Conservation (phyloP, 371 early-diverging fungal species). For the Mucor velutinosus region DNA sequence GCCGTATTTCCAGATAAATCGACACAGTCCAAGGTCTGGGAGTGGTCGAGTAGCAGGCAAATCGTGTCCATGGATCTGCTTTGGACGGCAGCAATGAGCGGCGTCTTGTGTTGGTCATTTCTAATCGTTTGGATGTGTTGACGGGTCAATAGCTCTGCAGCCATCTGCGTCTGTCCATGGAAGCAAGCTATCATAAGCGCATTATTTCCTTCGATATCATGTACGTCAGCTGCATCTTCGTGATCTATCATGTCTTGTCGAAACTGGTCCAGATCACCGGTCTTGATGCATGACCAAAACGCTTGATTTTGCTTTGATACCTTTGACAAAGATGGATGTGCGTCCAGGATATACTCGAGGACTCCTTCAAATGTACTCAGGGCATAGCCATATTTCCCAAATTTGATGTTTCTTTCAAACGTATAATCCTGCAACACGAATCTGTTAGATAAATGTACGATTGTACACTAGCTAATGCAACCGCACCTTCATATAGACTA, state of each 20-base stretch:
- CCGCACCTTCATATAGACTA: slow-evolving; percentile 56
- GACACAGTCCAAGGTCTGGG: slow-evolving; percentile 19
- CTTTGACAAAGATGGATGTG: slow-evolving; percentile 31
- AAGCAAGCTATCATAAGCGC: slow-evolving; percentile 48
- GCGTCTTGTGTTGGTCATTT: slow-evolving; percentile 47
- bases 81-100: slow-evolving; percentile 46
- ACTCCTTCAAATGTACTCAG: slow-evolving; percentile 60
- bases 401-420: slow-evolving; percentile 40
- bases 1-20: slow-evolving; percentile 51
- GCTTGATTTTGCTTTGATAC: slow-evolving; percentile 37
- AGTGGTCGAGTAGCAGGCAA: slow-evolving; percentile 21
- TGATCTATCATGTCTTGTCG: neutral
- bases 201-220: slow-evolving; percentile 50
- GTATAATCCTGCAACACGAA: slow-evolving; percentile 48
- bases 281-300: slow-evolving; percentile 37
- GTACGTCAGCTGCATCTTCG: slow-evolving; percentile 17
- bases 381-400: slow-evolving; percentile 57
- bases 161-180: slow-evolving; percentile 34
- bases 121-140: slow-evolving; percentile 3
- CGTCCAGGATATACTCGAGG: slow-evolving; percentile 48
- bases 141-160: slow-evolving; percentile 29
- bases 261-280: slow-evolving; percentile 12
- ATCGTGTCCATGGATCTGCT: slow-evolving; percentile 32
- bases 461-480: no score
- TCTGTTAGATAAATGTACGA: no score